Evolutionary conservation across 257 asterid species (phyloP), one percentile per base, ranked within the genome.

Genomic region (Avicennia marina): DNA sequence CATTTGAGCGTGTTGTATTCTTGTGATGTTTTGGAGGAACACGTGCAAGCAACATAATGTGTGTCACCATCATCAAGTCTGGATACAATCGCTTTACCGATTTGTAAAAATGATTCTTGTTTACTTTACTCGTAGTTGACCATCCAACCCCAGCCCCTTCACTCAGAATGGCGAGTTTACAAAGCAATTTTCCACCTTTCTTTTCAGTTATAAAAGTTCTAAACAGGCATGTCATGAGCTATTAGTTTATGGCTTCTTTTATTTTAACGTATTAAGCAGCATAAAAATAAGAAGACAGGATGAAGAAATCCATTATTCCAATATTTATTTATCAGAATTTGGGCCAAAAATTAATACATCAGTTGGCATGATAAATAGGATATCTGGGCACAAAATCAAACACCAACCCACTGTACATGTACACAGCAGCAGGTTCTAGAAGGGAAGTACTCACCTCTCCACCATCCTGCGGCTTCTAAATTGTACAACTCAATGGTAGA

Each of bases 371-470:
- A 62, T 6, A 29, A 44, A 55, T 4, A 32, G 1, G 50, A 58
- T 10, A 41, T 6, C 10, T 9, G 56, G 40, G 43, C 22, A 58
- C 41, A 20, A 11, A 42, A 21, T 3, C 3, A 27, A 60, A 43
- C 12, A 42, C 49, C 17, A 62, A 52, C 52, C n/a, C n/a, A 22
- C 18, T 31, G 43, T 58, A 41, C 62, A 63, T 67, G 44, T 62
- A 66, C 55, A 62, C 42, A 61, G 65, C 43, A 53, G 57, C 16
- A 45, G 31, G 45, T 32, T 53, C 24, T 17, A 16, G 19, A 63
- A 49, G 42, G 48, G n/a, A n/a, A n/a, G n/a, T n/a, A n/a, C n/a
- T n/a, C 48, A 11, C 29, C 66, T 60, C 40, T 19, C 21, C 17
- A 38, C 51, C 55, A 43, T 9, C 11, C 57, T 32, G 48, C 49